Conservation (phyloP, 2,329 filamentous ascomycete species). For the Trichothecium roseum region DNA sequence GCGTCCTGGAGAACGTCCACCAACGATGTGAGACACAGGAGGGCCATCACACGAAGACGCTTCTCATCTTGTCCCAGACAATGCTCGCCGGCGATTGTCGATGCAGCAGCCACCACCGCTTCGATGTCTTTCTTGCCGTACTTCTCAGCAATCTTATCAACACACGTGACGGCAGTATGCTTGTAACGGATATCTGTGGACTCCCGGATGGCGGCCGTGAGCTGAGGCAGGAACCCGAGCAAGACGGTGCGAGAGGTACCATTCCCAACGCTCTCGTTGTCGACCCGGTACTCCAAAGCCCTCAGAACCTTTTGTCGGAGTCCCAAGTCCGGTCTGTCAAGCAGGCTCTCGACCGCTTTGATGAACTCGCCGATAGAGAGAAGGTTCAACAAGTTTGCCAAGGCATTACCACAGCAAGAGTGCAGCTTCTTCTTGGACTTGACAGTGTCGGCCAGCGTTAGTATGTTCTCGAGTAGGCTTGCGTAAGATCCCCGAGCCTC, state of each 20-base stretch:
- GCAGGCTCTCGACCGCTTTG: conserved; percentile 72
- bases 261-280: conserved; percentile 61
- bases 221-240: conserved; percentile 67
- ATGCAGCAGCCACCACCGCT: conserved; percentile 63
- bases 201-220: conserved; percentile 66
- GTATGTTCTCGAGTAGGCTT: conserved; percentile 52
- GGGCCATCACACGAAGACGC: conserved; percentile 68
- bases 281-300: conserved; percentile 71
- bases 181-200: conserved; percentile 66
- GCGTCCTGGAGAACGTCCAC: conserved; percentile 81
- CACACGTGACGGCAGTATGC: conserved; percentile 76
- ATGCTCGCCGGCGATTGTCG: conserved; percentile 63
- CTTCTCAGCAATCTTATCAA: conserved; percentile 88
- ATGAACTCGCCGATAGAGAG: conserved; percentile 83
- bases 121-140: conserved; percentile 87
- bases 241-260: conserved; percentile 57
- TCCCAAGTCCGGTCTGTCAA: conserved; percentile 64
- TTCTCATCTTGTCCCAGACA: conserved; percentile 67
- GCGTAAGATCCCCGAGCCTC: conserved; percentile 61
- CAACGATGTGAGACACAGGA: conserved; percentile 80
- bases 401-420: conserved; percentile 53
- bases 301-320: conserved; percentile 70
- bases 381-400: conserved; percentile 73
- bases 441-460: conserved; percentile 55
- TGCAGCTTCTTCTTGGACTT: conserved; percentile 46